Base-by-base conservation (phyloP, 2,329 filamentous ascomycete genomes). In the Bisporella sp. region DNA sequence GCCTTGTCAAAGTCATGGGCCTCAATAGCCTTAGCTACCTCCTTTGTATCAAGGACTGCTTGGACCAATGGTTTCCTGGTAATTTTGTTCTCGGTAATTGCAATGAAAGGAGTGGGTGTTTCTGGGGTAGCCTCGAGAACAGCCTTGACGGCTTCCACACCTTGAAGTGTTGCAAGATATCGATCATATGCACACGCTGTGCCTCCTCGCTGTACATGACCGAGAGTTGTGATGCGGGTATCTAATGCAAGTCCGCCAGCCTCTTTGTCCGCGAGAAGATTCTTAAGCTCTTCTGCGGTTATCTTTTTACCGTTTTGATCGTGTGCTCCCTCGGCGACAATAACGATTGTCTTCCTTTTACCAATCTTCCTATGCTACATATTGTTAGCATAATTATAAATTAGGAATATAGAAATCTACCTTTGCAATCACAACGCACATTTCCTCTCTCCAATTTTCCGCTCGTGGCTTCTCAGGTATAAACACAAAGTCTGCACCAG, bases 81-180 rank as follows among this genome's bases (percentile, higher is more conserved):
- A 65, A 99, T 97, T 73, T 99, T 95, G 78, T 97, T 97, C 74
- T 99, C 93, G 57, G 85, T 91, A 59, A 99, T 91, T 60, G 90
- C 91, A 65, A 99, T 97, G 64, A 99, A 91, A 51, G 90, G 92
- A 45, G 90, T 96, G 49, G 89, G 88, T 0, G 88, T 92, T 41
- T 93, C 86, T 7, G 93, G 90, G 0, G 84, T 95, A 46, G 89
- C 88, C 58, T 95, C 89, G 31, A 96, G 77, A 13, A 96, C 89
- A 28, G 92, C 91, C 62, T 87, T 89, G 63, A 97, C 91, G 29
- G 91, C 92, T 69, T 96, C 91, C 3, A 95, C 89, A 62, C 91
- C 93, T 66, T 99, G 93, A 35, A 97, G 73, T 0, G 93, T 99
- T 5, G 87, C 84, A 45, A 99, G 78, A 81, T 93, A 92, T 59